Evolutionary conservation across 2,329 filamentous ascomycete species (phyloP).

Genomic region (Nemania sp.): DNA sequence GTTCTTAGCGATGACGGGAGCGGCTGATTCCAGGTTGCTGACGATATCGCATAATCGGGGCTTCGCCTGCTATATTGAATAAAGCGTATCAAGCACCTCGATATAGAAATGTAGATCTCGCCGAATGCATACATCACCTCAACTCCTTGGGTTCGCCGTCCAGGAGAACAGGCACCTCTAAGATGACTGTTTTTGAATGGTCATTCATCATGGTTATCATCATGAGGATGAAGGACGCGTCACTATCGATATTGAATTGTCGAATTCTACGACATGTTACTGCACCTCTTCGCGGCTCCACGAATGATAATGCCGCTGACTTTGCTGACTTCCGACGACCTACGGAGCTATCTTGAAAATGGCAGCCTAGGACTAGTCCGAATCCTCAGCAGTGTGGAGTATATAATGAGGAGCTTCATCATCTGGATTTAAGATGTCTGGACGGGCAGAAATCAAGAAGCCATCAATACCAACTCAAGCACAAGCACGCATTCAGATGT

Average conservation of each 20-base stretch:
- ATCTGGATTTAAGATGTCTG: not conserved
- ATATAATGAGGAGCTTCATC: conserved; percentile 10
- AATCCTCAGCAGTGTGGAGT: conserved; percentile 8
- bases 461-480: no score
- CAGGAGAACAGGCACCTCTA: not conserved
- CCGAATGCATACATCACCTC: no score
- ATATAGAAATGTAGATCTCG: no score
- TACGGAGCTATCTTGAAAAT: conserved; percentile 19
- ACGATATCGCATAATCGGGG: not conserved
- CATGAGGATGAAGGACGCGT: not conserved
- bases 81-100: not conserved
- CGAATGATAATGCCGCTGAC: not conserved
- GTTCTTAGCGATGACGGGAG: no score
- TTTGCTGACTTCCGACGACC: conserved; percentile 20
- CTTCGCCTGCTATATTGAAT: not conserved
- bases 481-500: conserved; percentile 1
- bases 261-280: not conserved
- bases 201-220: no score
- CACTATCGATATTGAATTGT: not conserved
- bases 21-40: not conserved
- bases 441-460: not conserved
- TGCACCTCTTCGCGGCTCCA: not conserved
- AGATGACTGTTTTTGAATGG: not conserved
- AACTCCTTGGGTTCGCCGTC: not conserved
- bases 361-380: not conserved